A percentile compares a stretch with the other conserved stretches of the same genome.
phyloP scores from a whole-genome alignment of 129 eudicot genomes.

The Logfia minima region DNA sequence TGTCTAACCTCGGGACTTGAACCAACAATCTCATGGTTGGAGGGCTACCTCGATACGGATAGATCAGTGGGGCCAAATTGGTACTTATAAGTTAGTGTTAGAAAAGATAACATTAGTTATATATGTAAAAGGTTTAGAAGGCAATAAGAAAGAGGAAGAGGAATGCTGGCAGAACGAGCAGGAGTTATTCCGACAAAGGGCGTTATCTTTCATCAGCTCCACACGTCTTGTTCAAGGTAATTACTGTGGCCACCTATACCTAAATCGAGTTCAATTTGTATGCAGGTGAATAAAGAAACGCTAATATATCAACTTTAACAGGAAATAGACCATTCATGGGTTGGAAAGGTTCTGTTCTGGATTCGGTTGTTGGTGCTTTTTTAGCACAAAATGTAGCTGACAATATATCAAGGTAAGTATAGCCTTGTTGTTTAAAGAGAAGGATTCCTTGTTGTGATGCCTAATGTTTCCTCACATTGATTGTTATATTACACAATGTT shows the following conservation, averaged over 20 bases:
- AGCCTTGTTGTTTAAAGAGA: not conserved
- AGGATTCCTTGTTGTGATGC: not conserved
- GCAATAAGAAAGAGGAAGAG: constrained; percentile 24
- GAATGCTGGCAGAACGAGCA: constrained; percentile 27
- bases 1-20: no score
- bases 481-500: not conserved
- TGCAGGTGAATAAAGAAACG: not conserved
- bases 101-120: no score
- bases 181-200: constrained; percentile 30
- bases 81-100: no score
- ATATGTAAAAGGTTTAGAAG: not conserved
- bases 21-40: no score
- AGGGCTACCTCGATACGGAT: no score
- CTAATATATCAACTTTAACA: constrained; percentile 5
- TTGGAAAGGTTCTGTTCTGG: constrained; percentile 50
- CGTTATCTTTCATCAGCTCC: constrained; percentile 21
- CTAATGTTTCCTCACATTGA: not conserved
- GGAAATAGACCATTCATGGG: constrained; percentile 43
- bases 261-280: not conserved
- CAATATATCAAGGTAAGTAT: constrained; percentile 37
- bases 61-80: no score
- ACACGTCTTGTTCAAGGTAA: constrained; percentile 33
- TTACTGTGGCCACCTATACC: not conserved
- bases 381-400: constrained; percentile 39
- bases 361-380: constrained; percentile 43